Evolutionary conservation across 2,329 filamentous ascomycete species (phyloP).

Genomic region (Colletotrichum liriopes): DNA sequence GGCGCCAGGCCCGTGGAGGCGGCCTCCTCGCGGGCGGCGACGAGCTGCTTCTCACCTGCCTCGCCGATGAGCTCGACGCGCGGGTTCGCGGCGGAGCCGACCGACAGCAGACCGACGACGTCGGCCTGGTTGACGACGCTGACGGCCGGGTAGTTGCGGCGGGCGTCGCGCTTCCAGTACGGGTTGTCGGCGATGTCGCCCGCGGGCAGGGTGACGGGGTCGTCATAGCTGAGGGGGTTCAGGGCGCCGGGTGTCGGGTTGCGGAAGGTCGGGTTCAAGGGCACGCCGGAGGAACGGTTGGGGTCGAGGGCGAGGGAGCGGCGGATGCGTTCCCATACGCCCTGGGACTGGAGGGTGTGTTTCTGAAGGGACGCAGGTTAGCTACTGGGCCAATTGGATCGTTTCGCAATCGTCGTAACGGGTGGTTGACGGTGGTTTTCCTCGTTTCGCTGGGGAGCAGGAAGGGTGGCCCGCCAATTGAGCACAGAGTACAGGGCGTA

Average conservation of each 20-base stretch:
- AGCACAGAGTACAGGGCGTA: conserved; percentile 53
- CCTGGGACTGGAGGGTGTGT: conserved; percentile 93
- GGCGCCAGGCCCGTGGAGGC: conserved; percentile 79
- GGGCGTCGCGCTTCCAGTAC: conserved; percentile 95
- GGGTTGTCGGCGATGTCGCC: conserved; percentile 92
- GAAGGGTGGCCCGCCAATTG: conserved; percentile 18
- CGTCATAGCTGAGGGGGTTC: conserved; percentile 81
- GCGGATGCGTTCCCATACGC: conserved; percentile 90
- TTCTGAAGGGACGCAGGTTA: conserved; percentile 73
- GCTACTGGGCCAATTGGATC: not conserved
- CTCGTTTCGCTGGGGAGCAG: conserved; percentile 10
- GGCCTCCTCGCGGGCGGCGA: conserved; percentile 82
- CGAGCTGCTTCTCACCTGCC: conserved; percentile 75
- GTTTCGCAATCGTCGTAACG: conserved; percentile 29
- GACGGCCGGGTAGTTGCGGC: conserved; percentile 85
- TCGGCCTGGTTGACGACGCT: conserved; percentile 88
- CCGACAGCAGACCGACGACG: conserved; percentile 85
- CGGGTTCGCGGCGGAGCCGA: conserved; percentile 86
- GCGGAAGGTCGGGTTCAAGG: conserved; percentile 93
- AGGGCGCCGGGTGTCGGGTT: conserved; percentile 84
- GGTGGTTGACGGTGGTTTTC: conserved; percentile 14
- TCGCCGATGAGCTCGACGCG: conserved; percentile 85
- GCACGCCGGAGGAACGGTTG: conserved; percentile 90
- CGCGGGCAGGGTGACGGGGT: conserved; percentile 87
- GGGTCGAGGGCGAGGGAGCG: conserved; percentile 85